Evolutionary conservation across 768 basidiomycete genomes (phyloP).

Genomic region (Tulasnella sp.): DNA sequence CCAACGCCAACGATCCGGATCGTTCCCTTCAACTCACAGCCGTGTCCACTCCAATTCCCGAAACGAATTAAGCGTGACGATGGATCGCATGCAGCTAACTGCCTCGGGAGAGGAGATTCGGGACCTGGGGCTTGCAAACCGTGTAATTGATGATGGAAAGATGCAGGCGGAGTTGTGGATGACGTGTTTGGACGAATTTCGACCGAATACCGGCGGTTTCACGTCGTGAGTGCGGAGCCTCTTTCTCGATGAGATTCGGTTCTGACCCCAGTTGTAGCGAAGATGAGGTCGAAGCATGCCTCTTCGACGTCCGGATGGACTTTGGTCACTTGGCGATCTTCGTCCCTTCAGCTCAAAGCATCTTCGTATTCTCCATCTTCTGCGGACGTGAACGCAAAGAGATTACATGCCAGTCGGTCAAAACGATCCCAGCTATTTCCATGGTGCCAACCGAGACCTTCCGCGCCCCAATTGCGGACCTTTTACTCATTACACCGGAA

Average conservation of each 20-base stretch:
- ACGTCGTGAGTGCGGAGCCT: not conserved
- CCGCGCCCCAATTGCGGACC: slow-evolving; percentile 67
- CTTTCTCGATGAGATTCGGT: not conserved
- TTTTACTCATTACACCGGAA: slow-evolving; percentile 65
- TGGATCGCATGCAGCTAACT: slow-evolving; percentile 72
- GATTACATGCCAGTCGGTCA: slow-evolving; percentile 22
- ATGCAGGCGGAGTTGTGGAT: slow-evolving; percentile 36
- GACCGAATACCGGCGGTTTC: not conserved
- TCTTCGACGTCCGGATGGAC: slow-evolving; percentile 37
- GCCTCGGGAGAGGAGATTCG: slow-evolving; percentile 48
- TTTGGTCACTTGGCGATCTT: slow-evolving; percentile 58
- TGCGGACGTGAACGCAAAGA: not conserved
- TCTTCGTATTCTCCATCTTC: slow-evolving; percentile 57
- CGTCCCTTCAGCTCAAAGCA: slow-evolving; percentile 52
- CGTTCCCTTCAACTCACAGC: slow-evolving; percentile 11
- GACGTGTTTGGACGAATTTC: slow-evolving; percentile 41
- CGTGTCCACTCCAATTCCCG: slow-evolving; percentile 34
- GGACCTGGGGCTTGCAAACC: slow-evolving; percentile 30
- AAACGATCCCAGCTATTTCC: slow-evolving; percentile 52
- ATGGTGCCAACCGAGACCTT: slow-evolving; percentile 64
- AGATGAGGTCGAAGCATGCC: slow-evolving; percentile 3
- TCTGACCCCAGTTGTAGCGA: not conserved
- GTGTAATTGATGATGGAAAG: slow-evolving; percentile 35
- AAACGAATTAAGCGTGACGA: slow-evolving; percentile 53
- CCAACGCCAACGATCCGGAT: not conserved